These are phyloP conservation scores for Collybiopsis luxurians DNA, from an alignment of 768 basidiomycete genomes.

Conservation along the genomic window DNA sequence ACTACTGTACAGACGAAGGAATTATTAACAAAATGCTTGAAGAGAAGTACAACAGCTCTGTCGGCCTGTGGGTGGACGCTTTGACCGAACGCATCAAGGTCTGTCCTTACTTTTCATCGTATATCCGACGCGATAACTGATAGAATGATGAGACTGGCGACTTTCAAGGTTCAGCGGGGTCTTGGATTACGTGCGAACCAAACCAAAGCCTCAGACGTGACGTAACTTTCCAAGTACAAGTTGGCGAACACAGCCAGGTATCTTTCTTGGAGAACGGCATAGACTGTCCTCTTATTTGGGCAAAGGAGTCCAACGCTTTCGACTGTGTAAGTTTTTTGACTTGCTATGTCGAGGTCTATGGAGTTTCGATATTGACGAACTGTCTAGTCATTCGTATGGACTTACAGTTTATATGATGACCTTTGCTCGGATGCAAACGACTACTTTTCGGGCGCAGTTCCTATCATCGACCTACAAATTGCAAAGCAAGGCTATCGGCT, in stretches of 20 bases:
- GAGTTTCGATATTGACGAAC: too few species aligned
- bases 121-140: not conserved
- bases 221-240: not conserved
- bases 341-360: too few species aligned
- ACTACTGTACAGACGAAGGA: conserved; percentile 29
- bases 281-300: conserved; percentile 46
- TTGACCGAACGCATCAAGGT: conserved; percentile 42
- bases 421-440: conserved; percentile 38
- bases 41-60: conserved; percentile 30
- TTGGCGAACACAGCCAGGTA: not conserved
- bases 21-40: conserved; percentile 35
- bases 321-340: conserved; percentile 38
- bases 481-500: conserved; percentile 47
- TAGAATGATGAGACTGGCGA: not conserved
- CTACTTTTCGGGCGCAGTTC: too few species aligned
- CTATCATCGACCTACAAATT: conserved; percentile 41
- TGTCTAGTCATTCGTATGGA: conserved; percentile 45
- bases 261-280: conserved; percentile 28
- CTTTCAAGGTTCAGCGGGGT: not conserved
- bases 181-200: not conserved
- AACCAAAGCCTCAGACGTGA: too few species aligned
- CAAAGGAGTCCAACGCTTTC: conserved; percentile 40
- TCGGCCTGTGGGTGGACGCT: conserved; percentile 35
- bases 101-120: not conserved
- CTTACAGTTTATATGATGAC: conserved; percentile 35